phyloP scores from a whole-genome alignment of 2,329 filamentous ascomycete species.

The Ceratocystis albifundus region DNA sequence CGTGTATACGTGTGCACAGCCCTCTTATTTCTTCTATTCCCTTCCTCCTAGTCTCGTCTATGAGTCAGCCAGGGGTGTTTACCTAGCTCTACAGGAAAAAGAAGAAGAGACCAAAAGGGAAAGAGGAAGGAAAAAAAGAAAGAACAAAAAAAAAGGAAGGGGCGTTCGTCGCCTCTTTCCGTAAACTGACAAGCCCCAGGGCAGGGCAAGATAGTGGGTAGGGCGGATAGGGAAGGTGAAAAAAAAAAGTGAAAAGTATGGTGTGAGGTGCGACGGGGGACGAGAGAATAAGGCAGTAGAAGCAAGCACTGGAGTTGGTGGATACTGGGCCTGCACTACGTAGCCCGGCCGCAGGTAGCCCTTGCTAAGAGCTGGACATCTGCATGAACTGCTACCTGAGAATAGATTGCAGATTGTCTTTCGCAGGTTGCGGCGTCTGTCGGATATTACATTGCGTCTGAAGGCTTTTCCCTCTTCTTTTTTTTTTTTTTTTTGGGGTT shows the following conservation, averaged over 20 bases:
- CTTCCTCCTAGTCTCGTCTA: not conserved
- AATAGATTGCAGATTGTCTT: not conserved
- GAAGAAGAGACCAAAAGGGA: not conserved
- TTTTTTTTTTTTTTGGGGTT: too few relatives aligned
- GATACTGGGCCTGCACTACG: too few relatives aligned
- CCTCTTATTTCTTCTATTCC: not conserved
- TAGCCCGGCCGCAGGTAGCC: too few relatives aligned
- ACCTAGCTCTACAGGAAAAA: not conserved
- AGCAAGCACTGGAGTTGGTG: too few relatives aligned
- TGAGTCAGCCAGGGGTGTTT: too few relatives aligned
- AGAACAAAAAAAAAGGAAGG: not conserved
- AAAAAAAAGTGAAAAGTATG: too few relatives aligned
- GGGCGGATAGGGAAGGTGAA: not conserved
- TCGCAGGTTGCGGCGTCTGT: not conserved
- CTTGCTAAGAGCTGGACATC: not conserved
- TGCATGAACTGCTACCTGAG: not conserved
- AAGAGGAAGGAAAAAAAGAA: not conserved
- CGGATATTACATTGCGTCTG: not conserved
- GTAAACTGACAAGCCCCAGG: not conserved
- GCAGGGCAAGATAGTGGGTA: not conserved
- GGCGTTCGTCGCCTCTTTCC: conserved; percentile 7
- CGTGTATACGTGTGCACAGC: not conserved
- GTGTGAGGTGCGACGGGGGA: too few relatives aligned
- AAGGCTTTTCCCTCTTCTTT: not conserved
- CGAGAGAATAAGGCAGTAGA: too few relatives aligned